Conservation (phyloP, 208 protist species). For the Porcisia hertigi region DNA sequence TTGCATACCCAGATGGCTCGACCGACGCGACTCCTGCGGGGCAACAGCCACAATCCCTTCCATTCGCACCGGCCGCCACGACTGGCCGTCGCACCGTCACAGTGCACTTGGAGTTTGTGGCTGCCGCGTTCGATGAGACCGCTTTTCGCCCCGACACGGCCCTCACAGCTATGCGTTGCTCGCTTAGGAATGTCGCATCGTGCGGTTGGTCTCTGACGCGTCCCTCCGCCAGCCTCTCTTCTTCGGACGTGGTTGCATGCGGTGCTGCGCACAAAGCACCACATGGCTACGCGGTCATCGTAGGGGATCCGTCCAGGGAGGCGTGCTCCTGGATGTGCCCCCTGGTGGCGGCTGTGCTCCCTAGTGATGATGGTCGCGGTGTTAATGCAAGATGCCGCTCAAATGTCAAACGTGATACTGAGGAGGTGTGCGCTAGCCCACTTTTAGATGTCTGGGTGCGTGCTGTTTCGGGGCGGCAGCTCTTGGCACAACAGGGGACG, state of each 20-base stretch:
- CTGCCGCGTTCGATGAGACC: neutral
- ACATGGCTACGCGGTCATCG: constrained; percentile 17
- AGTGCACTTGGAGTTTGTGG: neutral
- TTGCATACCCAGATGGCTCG: neutral
- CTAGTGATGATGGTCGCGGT: neutral
- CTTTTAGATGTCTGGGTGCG: constrained; percentile 26
- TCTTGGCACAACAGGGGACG: neutral
- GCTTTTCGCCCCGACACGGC: neutral
- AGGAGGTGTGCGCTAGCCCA: constrained; percentile 6
- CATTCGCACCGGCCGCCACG: neutral
- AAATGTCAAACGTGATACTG: neutral
- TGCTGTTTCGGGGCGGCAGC: constrained; percentile 7
- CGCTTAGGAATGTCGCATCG: constrained; percentile 9
- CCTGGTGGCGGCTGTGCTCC: constrained; percentile 6
- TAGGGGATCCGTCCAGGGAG: constrained; percentile 10
- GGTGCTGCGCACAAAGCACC: neutral
- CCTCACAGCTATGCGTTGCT: neutral
- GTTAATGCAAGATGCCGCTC: neutral
- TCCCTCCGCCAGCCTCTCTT: neutral
- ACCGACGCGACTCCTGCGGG: neutral
- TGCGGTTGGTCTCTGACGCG: constrained; percentile 4
- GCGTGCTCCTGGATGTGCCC: constrained; percentile 22
- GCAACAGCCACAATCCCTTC: neutral
- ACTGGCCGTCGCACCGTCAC: neutral
- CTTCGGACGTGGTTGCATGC: neutral